phyloP scores from a whole-genome alignment of 495 filamentous ascomycete genomes.

The Xylaria palmicola region DNA sequence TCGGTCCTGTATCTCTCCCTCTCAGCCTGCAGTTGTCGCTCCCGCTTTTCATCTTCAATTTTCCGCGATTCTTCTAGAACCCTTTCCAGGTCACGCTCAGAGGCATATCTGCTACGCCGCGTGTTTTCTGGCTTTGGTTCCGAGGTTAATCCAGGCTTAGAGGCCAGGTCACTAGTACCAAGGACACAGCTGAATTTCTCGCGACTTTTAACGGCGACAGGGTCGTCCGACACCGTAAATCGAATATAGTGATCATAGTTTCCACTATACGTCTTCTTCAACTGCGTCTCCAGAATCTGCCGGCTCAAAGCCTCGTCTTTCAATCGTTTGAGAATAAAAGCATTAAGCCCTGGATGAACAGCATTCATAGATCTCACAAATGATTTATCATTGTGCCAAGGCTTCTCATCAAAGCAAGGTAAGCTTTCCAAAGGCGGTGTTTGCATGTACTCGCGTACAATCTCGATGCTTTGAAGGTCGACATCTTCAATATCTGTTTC shows the following conservation, averaged over 20 bases:
- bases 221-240: constrained; percentile 53
- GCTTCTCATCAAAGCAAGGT: constrained; percentile 40
- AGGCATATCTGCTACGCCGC: constrained; percentile 58
- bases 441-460: constrained; percentile 44
- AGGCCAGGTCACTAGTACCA: constrained; percentile 23
- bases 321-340: constrained; percentile 35
- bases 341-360: constrained; percentile 27
- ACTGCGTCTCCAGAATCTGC: constrained; percentile 29
- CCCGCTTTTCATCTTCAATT: constrained; percentile 70
- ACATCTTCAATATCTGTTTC: constrained; percentile 63
- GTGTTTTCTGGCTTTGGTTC: constrained; percentile 61
- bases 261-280: constrained; percentile 33
- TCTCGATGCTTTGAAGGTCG: constrained; percentile 50
- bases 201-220: constrained; percentile 45
- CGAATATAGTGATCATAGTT: constrained; percentile 48
- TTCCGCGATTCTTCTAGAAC: constrained; percentile 75
- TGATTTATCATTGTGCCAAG: constrained; percentile 42
- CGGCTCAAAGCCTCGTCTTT: constrained; percentile 21
- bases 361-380: constrained; percentile 32
- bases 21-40: constrained; percentile 64
- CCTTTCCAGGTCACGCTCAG: constrained; percentile 73
- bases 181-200: constrained; percentile 37
- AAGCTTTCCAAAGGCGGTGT: constrained; percentile 51
- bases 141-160: constrained; percentile 37
- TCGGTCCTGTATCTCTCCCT: constrained; percentile 73